These are phyloP conservation scores for Fraxinus xanthoxyloides DNA, from an alignment of 305 asterid genomes.

Conservation along the genomic window DNA sequence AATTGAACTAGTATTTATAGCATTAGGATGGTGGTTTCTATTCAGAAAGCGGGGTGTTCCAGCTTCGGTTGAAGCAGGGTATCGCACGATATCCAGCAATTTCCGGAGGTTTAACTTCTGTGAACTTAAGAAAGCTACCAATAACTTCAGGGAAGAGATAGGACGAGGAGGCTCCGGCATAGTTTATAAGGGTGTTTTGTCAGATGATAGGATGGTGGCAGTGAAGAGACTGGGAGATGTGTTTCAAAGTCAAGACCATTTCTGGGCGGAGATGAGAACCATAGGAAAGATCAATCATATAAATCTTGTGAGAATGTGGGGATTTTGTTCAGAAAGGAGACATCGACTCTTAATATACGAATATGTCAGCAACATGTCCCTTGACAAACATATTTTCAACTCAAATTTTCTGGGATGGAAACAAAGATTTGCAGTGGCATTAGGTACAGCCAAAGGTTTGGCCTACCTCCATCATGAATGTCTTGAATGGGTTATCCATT, in stretches of 20 bases:
- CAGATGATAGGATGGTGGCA: constrained; percentile 53
- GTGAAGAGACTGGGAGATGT: constrained; percentile 61
- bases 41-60: constrained; percentile 46
- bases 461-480: constrained; percentile 78
- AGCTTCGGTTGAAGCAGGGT: constrained; percentile 56
- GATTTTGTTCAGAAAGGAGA: constrained; percentile 54
- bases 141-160: constrained; percentile 46
- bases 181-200: constrained; percentile 55
- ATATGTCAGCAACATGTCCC: constrained; percentile 49
- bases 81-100: constrained; percentile 54
- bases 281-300: constrained; percentile 70
- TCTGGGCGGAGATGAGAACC: constrained; percentile 54
- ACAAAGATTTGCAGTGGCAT: constrained; percentile 51
- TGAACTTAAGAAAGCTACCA: constrained; percentile 61
- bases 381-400: constrained; percentile 51
- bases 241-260: constrained; percentile 51
- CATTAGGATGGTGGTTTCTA: constrained; percentile 66
- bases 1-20: constrained; percentile 37
- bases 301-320: constrained; percentile 69
- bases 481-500: constrained; percentile 78
- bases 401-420: constrained; percentile 45
- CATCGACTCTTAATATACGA: constrained; percentile 53
- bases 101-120: constrained; percentile 48
- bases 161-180: constrained; percentile 72
- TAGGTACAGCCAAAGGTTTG: constrained; percentile 68